A percentile compares a stretch with the other conserved stretches of the same genome.
Evolutionary conservation across 202 grass and related monocot species (phyloP).

Genomic region (Dendrocalamus latiflorus): DNA sequence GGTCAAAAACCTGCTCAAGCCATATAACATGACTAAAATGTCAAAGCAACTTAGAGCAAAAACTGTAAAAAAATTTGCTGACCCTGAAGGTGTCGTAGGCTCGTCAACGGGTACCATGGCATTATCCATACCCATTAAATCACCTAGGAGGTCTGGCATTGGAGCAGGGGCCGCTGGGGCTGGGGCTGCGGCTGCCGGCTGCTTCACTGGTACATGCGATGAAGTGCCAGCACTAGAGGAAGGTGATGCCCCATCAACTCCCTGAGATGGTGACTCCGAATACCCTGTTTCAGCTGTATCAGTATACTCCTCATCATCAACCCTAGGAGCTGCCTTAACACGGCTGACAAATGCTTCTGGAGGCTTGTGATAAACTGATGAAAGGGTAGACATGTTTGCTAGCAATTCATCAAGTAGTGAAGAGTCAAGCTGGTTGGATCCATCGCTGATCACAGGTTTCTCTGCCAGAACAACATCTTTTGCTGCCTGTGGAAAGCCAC

Average conservation of each 20-base stretch:
- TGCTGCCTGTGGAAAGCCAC: slow-evolving; percentile 61
- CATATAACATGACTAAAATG: no score
- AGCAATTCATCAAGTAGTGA: slow-evolving; percentile 96
- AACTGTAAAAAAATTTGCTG: no score
- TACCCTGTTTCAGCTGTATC: slow-evolving; percentile 69
- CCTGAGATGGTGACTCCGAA: slow-evolving; percentile 89
- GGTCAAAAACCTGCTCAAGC: no score
- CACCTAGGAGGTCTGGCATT: no score
- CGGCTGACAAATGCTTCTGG: slow-evolving; percentile 88
- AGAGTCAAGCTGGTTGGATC: slow-evolving; percentile 81
- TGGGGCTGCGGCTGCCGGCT: neutral
- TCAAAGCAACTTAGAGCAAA: no score
- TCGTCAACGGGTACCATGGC: no score
- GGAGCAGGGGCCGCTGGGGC: no score
- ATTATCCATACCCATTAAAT: no score
- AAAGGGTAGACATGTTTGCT: slow-evolving; percentile 95
- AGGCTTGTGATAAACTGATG: slow-evolving; percentile 97
- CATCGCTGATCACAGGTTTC: slow-evolving; percentile 98
- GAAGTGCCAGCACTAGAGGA: slow-evolving; percentile 50
- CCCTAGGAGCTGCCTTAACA: slow-evolving; percentile 66
- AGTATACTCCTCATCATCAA: slow-evolving; percentile 82
- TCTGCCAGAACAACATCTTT: slow-evolving; percentile 99
- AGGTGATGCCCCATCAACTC: slow-evolving; percentile 64
- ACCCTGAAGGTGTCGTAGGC: no score
- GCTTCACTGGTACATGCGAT: slow-evolving; percentile 49